Conservation (phyloP, 1,284 basidiomycete species). For the Schizophyllum amplum region DNA sequence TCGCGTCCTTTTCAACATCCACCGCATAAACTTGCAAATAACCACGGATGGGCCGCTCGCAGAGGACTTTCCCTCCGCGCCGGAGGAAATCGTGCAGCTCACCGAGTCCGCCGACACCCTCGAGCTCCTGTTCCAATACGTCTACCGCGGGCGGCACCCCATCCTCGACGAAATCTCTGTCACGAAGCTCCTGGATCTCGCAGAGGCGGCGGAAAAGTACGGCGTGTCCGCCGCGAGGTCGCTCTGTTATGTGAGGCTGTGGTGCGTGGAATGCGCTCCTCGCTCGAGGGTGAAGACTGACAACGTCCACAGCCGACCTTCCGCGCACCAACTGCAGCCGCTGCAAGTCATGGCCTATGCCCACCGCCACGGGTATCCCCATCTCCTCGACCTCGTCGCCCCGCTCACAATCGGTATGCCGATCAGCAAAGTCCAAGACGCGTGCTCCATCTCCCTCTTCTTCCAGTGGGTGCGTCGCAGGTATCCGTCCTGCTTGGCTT, state of each 20-base stretch:
- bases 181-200: conserved; percentile 14
- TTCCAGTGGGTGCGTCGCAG: not conserved
- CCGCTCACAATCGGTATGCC: conserved; percentile 3
- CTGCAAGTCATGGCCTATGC: conserved; percentile 17
- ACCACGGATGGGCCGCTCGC: conserved; percentile 14
- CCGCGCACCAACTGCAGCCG: conserved; percentile 10
- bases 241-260: conserved; percentile 20
- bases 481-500: too few relatives aligned
- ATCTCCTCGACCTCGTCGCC: conserved; percentile 15
- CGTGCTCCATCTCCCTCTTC: not conserved
- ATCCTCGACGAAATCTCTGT: conserved; percentile 17
- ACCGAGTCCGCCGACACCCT: conserved; percentile 16
- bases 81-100: conserved; percentile 15
- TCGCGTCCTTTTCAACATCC: conserved; percentile 13
- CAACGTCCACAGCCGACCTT: not conserved
- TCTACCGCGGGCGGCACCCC: conserved; percentile 15
- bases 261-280: conserved; percentile 14
- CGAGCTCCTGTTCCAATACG: conserved; percentile 19
- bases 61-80: conserved; percentile 7
- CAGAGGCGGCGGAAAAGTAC: conserved; percentile 24
- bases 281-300: not conserved
- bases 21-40: conserved; percentile 15
- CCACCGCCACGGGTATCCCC: conserved; percentile 19
- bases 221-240: conserved; percentile 20
- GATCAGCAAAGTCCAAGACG: not conserved